A percentile compares a stretch with the other conserved stretches of the same genome.
phyloP scores from a whole-genome alignment of 805 yeast genomes.

The Yarrowia divulgata region DNA sequence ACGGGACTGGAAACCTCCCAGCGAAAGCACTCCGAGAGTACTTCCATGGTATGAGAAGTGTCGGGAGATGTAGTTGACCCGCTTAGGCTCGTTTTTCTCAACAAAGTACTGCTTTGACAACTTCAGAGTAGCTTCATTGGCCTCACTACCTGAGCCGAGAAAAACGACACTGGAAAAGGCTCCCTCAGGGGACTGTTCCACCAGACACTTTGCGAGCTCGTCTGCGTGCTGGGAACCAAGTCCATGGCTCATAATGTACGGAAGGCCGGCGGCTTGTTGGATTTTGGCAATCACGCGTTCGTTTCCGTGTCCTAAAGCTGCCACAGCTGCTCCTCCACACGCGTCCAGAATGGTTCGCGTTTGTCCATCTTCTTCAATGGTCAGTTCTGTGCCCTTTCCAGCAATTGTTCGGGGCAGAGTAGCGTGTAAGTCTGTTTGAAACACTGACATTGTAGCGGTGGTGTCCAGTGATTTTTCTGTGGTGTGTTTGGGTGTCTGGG shows the following conservation, averaged over 20 bases:
- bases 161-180: neutral
- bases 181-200: conserved; percentile 20
- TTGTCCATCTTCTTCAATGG: conserved; percentile 24
- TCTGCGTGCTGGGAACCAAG: conserved; percentile 17
- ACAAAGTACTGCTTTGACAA: conserved; percentile 59
- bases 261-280: conserved; percentile 19
- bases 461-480: neutral
- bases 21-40: conserved; percentile 47
- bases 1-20: conserved; percentile 19
- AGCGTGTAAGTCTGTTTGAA: conserved; percentile 17
- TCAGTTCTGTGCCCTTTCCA: conserved; percentile 12
- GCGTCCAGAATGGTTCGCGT: conserved; percentile 4
- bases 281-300: conserved; percentile 18
- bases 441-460: conserved; percentile 3
- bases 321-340: conserved; percentile 35
- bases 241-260: conserved; percentile 13
- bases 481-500: neutral
- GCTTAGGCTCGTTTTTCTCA: conserved; percentile 55
- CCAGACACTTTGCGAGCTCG: conserved; percentile 14
- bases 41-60: conserved; percentile 59
- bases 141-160: conserved; percentile 59
- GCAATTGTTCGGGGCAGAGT: conserved; percentile 10
- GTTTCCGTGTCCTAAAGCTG: conserved; percentile 24
- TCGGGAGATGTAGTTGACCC: conserved; percentile 56
- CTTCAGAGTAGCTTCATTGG: conserved; percentile 67